Evolutionary conservation across 2,329 filamentous ascomycete species (phyloP), one percentile per base, ranked within the genome.

Genomic region (Neonectria hederae): DNA sequence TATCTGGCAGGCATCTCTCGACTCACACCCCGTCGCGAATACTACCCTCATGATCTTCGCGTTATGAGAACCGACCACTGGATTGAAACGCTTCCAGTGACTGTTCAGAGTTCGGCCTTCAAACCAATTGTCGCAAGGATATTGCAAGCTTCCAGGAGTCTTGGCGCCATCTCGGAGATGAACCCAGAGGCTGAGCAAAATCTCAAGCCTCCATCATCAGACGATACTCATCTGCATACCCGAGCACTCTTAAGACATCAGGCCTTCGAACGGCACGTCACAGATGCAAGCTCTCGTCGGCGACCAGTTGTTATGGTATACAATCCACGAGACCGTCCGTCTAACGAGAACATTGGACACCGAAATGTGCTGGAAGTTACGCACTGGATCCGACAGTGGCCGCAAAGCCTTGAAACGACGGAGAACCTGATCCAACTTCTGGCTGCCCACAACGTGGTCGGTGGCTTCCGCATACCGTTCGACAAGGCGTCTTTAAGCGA

Each of bases 91-190:
- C 32, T 79, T 1, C 78, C 80, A 0, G 49, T 59, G 0, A 70
- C 61, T 0, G 66, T 79, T 11, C 81, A 83, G 49, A 74, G 75
- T 6, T 79, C 81, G 11, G 74, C 69, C 1, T 80, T 78, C 21
- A 68, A 74, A 6, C 74, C 73, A 1, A 65, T 81, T 3, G 74
- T 78, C 1, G 63, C 72, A 2, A 57, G 61, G 1, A 76, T 83
- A 5, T 7, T 80, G 0, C 58, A 63, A 1, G 71, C 72, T 19
- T 81, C 80, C 0, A 67, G 13, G 57, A 7, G 69, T 75, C 10
- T 73, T 13, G 62, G 55, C n/a, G 62, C 30, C 5, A 80, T 73
- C 48, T 48, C 62, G 55, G 30, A 42, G 21, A 67, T 68, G 19
- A 67, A 71, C 8, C 59, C 70, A 30, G 22, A 21, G 5, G 19